Evolutionary conservation across 2,329 filamentous ascomycete species (phyloP), one percentile per base, ranked within the genome.

Genomic region (Ambrosiella cleistominuta): DNA sequence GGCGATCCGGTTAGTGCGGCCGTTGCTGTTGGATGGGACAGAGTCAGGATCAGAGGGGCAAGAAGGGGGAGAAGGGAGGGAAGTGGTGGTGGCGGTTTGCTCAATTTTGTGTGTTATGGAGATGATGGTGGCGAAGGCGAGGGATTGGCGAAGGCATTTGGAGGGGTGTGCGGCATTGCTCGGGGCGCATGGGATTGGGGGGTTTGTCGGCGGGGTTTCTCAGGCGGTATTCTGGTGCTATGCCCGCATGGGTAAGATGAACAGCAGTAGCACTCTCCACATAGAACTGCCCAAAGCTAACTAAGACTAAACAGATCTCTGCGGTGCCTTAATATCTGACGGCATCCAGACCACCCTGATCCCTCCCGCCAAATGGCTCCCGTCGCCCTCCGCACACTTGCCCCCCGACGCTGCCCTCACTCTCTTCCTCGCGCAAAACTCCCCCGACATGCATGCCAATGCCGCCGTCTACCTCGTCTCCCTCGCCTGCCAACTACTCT

Each of bases 151-250:
- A 1, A 70, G 73, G 8, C 78, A 81, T 62, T 67, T 81, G 1
- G 78, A 81, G 57, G 78, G 78, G 0, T 80, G 77, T 61, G 77
- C 78, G 2, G 74, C 74, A 1, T 67, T 81, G 3, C 75, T 81
- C 50, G 72, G 38, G n/a, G 53, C 53, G 11, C 53, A 55, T 55
- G 53, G 40, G n/a, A 55, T 55, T 19, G 12, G n/a, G 13, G 53
- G 38, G 7, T 57, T 57, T 12, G 13, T 44, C 9, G 44, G 42
- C 8, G 53, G 53, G n/a, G 17, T 55, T 11, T n/a, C 17, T 6
- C 53, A 55, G 53, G 53, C 38, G 8, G 53, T 55, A 11, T 55
- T 55, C 12, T 55, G 53, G 53, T 55, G 53, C 27, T 55, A 55
- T 44, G 53, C 39, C 11, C 39, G 38, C 11, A 44, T 55, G 53